Base-by-base conservation (phyloP, 1,284 basidiomycete genomes). In the Trichosporon coremiiforme region DNA sequence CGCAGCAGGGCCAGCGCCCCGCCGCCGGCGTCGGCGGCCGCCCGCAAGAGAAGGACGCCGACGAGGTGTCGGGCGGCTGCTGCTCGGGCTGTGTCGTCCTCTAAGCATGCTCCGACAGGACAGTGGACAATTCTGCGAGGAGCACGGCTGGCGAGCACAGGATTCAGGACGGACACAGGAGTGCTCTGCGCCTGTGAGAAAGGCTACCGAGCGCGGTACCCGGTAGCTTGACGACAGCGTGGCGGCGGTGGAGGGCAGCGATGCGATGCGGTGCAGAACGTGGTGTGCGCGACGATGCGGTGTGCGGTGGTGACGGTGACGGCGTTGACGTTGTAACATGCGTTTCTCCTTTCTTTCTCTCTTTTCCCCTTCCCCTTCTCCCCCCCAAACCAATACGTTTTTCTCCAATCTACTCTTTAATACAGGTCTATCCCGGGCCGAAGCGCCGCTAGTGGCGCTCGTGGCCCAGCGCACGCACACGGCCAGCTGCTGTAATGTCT, bases 61-160 rank as follows among this genome's bases (percentile, higher is more conserved):
- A 78, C 35, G 83, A 87, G 45, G 78, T 80, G 53, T 82, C 85
- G 66, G 83, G 85, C 63, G 89, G 90, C 31, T 93, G 91, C 86
- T 93, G 91, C 78, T 85, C 85, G 31, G 87, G 89, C 68, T 93
- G 91, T 77, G 88, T 93, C 67, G 86, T 93, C 62, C 84, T 88
- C 72, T 89, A 84, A 83, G n/a, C 60, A 17, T 22, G 47, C 4
- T 10, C 10, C 41, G 41, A n/a, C 33, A 47, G 45, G 17, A 20
- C 45, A 45, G 41, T 20, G 45, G 17, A 47, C 45, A 8, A 38
- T 38, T 33, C 33, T 33, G 33, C 33, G 33, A 33, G 4, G 36
- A 38, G 36, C 10, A 12, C 10, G 36, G 33, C 8, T 33, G 8
- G 33, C 33, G 33, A 33, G 33, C 33, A 33, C 33, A 33, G 33